These are phyloP conservation scores for Penicillium flavigenum DNA, from an alignment of 495 filamentous ascomycete species.

Conservation along the genomic window DNA sequence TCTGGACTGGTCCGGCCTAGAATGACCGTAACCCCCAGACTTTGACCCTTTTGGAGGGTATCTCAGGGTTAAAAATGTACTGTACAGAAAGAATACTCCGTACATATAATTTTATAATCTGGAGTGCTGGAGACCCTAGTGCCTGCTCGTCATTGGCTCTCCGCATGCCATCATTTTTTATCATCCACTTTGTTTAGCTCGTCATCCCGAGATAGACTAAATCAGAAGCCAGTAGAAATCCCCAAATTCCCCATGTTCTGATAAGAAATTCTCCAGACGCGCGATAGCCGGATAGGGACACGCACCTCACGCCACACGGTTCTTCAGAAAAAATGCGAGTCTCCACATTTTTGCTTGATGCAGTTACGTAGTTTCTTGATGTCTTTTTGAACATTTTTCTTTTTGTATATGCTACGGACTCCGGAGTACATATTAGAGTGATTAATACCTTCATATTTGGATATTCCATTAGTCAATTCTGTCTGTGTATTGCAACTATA, in stretches of 20 bases:
- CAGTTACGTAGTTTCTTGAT: conserved; percentile 1
- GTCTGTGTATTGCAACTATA: neutral
- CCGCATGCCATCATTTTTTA: conserved; percentile 19
- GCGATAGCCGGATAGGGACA: conserved; percentile 32
- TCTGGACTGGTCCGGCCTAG: conserved; percentile 4
- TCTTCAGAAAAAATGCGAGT: conserved; percentile 25
- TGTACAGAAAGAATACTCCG: neutral
- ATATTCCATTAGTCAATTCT: neutral
- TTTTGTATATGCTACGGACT: neutral
- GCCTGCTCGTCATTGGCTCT: conserved; percentile 13
- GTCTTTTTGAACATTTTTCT: neutral
- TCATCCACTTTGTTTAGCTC: conserved; percentile 12
- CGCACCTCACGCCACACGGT: conserved; percentile 34
- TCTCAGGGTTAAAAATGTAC: neutral
- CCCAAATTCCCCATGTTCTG: neutral
- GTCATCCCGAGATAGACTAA: conserved; percentile 1
- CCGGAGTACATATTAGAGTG: neutral
- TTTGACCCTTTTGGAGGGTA: neutral
- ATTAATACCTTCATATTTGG: neutral
- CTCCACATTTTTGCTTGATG: conserved; percentile 18
- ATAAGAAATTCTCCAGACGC: conserved; percentile 23
- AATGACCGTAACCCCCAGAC: conserved; percentile 3
- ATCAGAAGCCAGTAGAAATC: neutral
- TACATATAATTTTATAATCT: neutral
- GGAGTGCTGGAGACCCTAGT: neutral